phyloP scores from a whole-genome alignment of 2,329 filamentous ascomycete genomes.

The Sordariomycetes sp. region DNA sequence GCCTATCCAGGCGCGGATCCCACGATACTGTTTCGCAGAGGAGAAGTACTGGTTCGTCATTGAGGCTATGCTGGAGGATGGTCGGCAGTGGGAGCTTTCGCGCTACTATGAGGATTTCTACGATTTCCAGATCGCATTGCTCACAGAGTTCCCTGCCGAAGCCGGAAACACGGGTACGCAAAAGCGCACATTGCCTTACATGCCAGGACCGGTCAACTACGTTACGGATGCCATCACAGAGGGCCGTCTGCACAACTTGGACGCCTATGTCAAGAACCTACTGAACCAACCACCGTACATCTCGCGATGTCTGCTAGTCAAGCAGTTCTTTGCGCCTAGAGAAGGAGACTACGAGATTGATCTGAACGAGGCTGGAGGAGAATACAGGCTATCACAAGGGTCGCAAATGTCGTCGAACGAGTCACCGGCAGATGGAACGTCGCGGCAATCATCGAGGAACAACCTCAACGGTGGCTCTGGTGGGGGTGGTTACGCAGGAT shows the following conservation, averaged over 20 bases:
- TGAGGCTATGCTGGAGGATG: constrained; percentile 83
- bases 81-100: constrained; percentile 83
- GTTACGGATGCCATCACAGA: constrained; percentile 98
- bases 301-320: constrained; percentile 72
- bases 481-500: constrained; percentile 41
- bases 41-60: constrained; percentile 99
- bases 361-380: constrained; percentile 56
- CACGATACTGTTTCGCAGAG: constrained; percentile 89
- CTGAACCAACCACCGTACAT: constrained; percentile 79
- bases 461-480: constrained; percentile 55
- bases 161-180: constrained; percentile 77
- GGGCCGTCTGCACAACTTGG: constrained; percentile 81
- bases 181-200: constrained; percentile 82
- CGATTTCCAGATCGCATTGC: constrained; percentile 91
- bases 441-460: constrained; percentile 55
- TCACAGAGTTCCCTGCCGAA: constrained; percentile 86
- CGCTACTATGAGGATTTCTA: constrained; percentile 98
- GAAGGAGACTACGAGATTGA: constrained; percentile 93
- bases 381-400: constrained; percentile 65
- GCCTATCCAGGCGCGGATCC: constrained; percentile 76
- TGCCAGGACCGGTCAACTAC: constrained; percentile 96
- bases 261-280: constrained; percentile 92
- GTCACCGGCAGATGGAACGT: constrained; percentile 48
- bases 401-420: constrained; percentile 59
- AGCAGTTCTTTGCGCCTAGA: constrained; percentile 82